Conservation (phyloP, 257 asterid genomes). For the Salvia splendens region DNA sequence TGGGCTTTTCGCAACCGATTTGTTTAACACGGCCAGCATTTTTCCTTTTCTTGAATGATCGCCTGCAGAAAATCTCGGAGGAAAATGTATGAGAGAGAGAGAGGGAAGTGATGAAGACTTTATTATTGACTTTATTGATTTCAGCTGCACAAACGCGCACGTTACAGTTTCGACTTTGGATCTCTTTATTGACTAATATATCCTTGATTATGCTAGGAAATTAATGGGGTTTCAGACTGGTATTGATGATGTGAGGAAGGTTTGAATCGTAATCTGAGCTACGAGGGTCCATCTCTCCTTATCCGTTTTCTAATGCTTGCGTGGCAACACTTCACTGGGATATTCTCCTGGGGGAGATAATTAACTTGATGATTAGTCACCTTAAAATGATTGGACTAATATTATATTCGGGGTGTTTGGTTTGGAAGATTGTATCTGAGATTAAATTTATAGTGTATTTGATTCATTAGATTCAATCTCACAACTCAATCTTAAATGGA, state of each 20-base stretch:
- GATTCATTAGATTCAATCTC: too few relatives aligned
- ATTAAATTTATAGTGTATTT: too few relatives aligned
- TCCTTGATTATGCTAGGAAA: not conserved
- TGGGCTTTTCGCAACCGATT: conserved; percentile 80
- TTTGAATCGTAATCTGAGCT: not conserved
- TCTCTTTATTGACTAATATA: not conserved
- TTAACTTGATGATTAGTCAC: too few relatives aligned
- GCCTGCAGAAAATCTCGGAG: not conserved
- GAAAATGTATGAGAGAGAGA: not conserved
- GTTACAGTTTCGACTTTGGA: not conserved
- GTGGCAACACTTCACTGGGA: conserved; percentile 10
- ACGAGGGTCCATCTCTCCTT: conserved; percentile 1
- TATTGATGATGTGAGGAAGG: not conserved
- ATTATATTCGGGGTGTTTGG: too few relatives aligned
- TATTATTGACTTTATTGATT: conserved; percentile 23
- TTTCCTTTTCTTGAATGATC: conserved; percentile 1
- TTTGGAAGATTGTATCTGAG: too few relatives aligned
- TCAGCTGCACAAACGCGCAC: not conserved
- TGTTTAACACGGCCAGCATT: conserved; percentile 73
- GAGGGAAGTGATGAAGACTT: conserved; percentile 8
- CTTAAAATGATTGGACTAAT: too few relatives aligned
- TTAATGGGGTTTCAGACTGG: too few relatives aligned
- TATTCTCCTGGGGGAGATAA: not conserved
- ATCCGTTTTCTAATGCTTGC: conserved; percentile 19
- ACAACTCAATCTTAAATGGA: too few relatives aligned